Evolutionary conservation across 345 rosid genomes (phyloP), one percentile per base, ranked within the genome.

Genomic region (Arabidopsis thaliana): DNA sequence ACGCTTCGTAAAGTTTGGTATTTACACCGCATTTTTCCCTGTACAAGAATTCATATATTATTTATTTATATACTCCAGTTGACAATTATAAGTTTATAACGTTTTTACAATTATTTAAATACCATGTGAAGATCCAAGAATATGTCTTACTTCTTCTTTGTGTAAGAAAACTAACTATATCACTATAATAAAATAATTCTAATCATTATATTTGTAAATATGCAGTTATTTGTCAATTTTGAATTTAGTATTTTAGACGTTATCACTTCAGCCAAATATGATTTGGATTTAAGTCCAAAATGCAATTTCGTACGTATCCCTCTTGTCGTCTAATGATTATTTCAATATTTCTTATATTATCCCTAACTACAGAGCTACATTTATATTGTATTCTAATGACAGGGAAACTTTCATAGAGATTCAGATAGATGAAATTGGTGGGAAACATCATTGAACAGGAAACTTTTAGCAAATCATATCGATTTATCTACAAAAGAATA

Each of bases 401-500:
- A 55, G 4, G 14, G 24, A 53, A 41, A 63, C 33, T 20, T 55
- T 23, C 52, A 46, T 10, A 65, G 48, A 65, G 41, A 8, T 74
- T 74, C 73, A 44, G 36, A 73, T 23, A 34, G 3, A 45, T 73
- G 46, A 65, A 66, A 50, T 60, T 60, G 25, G 69, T 68, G 61
- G 41, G 63, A 41, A 59, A 75, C 69, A 75, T 75, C 62, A 60
- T 33, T 68, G 68, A 67, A 67, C 13, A 75, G 48, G 65, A 67
- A 50, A 22, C 3, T 30, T 67, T 22, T 50, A 51, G 62, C 73
- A 74, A 74, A 67, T 38, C 8, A 58, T 57, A 37, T 58, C 14
- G 67, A 37, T 66, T 59, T 74, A 66, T 74, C 73, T 48, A 38
- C 52, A 57, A 49, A 68, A 51, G 69, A 37, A 68, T 49, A 68